phyloP scores from a whole-genome alignment of 2,329 filamentous ascomycete species.

The Remersonia thermophila region DNA sequence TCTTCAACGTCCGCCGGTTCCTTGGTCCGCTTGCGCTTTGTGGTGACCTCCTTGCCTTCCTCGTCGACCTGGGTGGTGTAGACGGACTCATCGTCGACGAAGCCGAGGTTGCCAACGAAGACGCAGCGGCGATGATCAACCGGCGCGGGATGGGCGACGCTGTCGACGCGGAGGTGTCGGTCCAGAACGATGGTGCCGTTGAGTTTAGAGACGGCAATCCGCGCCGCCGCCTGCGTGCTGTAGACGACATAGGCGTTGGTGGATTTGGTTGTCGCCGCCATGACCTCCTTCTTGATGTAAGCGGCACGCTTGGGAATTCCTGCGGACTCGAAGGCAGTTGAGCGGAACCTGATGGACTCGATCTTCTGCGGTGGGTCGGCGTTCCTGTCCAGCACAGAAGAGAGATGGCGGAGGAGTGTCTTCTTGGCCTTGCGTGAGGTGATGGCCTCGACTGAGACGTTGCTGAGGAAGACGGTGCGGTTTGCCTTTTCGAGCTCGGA shows the following conservation, averaged over 20 bases:
- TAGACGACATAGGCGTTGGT: conserved; percentile 94
- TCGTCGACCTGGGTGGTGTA: conserved; percentile 52
- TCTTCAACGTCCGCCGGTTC: conserved; percentile 80
- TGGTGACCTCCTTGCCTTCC: conserved; percentile 49
- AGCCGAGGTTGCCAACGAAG: conserved; percentile 92
- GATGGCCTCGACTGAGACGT: conserved; percentile 74
- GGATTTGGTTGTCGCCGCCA: conserved; percentile 82
- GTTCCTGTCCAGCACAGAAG: conserved; percentile 53
- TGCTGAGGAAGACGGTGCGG: conserved; percentile 85
- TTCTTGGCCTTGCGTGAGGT: conserved; percentile 73
- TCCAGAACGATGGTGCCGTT: conserved; percentile 78
- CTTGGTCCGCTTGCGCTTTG: conserved; percentile 54
- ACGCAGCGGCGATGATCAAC: conserved; percentile 82
- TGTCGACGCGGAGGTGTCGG: conserved; percentile 82
- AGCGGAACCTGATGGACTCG: conserved; percentile 88
- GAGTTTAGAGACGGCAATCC: conserved; percentile 61
- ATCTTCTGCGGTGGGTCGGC: conserved; percentile 54
- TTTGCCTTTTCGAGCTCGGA: conserved; percentile 70
- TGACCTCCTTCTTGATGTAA: conserved; percentile 79
- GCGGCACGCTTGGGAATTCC: conserved; percentile 86
- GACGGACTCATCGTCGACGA: conserved; percentile 81
- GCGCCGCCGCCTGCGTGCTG: conserved; percentile 59
- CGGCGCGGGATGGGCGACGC: conserved; percentile 72
- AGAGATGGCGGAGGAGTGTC: conserved; percentile 61
- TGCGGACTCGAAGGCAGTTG: conserved; percentile 67